Conservation (phyloP, 192 early-diverging fungal species). For the Coemansia sp. region DNA sequence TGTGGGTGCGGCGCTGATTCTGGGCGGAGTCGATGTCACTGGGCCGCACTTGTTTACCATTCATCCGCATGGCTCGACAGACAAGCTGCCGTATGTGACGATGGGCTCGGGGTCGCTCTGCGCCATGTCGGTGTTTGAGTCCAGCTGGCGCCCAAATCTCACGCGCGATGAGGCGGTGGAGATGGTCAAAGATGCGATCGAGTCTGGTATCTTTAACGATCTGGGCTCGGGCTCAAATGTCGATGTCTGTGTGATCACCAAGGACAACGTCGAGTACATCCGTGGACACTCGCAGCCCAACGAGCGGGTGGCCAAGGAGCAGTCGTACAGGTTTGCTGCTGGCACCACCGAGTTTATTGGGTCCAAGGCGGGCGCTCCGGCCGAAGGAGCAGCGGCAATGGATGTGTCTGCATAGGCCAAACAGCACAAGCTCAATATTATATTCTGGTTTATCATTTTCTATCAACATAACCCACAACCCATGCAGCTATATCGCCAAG, state of each 20-base stretch:
- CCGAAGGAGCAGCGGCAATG: conserved; percentile 35
- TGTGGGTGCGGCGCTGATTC: conserved; percentile 88
- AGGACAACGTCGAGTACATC: conserved; percentile 78
- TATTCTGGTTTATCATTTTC: background rate
- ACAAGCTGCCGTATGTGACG: conserved; percentile 93
- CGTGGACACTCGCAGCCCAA: conserved; percentile 87
- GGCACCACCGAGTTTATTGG: conserved; percentile 48
- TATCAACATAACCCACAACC: conserved; percentile 1
- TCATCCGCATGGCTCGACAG: conserved; percentile 92
- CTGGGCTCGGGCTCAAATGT: conserved; percentile 97
- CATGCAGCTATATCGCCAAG: background rate
- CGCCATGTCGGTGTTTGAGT: conserved; percentile 96
- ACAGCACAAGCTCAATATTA: background rate
- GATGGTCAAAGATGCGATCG: conserved; percentile 90
- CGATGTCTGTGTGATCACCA: conserved; percentile 89
- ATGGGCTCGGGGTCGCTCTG: conserved; percentile 96
- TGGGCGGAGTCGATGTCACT: conserved; percentile 88
- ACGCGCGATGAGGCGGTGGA: conserved; percentile 85
- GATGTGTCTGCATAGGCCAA: conserved; percentile 36
- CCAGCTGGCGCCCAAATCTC: conserved; percentile 76
- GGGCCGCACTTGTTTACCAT: conserved; percentile 92
- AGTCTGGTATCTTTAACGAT: conserved; percentile 99
- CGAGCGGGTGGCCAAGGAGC: conserved; percentile 81
- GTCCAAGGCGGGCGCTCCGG: background rate
- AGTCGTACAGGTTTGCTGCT: conserved; percentile 70